Evolutionary conservation across 164 flowering plant genomes (phyloP).

Genomic region (Warburgia ugandensis): DNA sequence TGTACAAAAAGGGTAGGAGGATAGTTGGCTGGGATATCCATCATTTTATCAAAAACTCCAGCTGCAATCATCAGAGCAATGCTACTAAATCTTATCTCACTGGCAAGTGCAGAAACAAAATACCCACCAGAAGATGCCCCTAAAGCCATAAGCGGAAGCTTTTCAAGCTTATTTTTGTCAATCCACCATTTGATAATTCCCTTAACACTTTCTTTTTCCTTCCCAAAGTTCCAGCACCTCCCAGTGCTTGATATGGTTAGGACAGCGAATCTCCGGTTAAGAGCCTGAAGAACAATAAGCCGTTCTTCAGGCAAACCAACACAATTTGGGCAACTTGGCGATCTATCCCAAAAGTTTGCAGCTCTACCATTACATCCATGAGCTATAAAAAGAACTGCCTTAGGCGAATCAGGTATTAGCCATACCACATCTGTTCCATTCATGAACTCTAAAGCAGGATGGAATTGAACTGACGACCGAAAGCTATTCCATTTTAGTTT

Average conservation of each 20-base stretch:
- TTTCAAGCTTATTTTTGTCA: conserved; percentile 46
- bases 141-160: conserved; percentile 65
- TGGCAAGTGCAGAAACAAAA: conserved; percentile 76
- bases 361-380: conserved; percentile 90
- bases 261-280: conserved; percentile 63
- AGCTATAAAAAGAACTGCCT: conserved; percentile 82
- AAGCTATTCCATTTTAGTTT: conserved; percentile 39
- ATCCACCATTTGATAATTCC: conserved; percentile 53
- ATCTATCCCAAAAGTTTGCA: conserved; percentile 75
- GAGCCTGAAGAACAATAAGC: conserved; percentile 62
- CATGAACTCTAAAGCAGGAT: conserved; percentile 36
- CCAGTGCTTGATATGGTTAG: conserved; percentile 64
- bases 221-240: conserved; percentile 64
- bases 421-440: conserved; percentile 76
- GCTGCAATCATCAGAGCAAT: conserved; percentile 77
- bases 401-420: conserved; percentile 79
- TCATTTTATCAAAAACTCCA: conserved; percentile 48
- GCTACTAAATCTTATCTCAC: conserved; percentile 45
- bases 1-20: conserved; percentile 92
- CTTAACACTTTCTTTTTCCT: conserved; percentile 47
- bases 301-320: conserved; percentile 93
- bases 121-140: conserved; percentile 98
- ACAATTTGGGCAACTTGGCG: conserved; percentile 56
- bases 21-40: conserved; percentile 42
- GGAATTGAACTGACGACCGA: conserved; percentile 29